Base-by-base conservation (phyloP, 192 early-diverging fungal species). In the Backusella mclennaniae region DNA sequence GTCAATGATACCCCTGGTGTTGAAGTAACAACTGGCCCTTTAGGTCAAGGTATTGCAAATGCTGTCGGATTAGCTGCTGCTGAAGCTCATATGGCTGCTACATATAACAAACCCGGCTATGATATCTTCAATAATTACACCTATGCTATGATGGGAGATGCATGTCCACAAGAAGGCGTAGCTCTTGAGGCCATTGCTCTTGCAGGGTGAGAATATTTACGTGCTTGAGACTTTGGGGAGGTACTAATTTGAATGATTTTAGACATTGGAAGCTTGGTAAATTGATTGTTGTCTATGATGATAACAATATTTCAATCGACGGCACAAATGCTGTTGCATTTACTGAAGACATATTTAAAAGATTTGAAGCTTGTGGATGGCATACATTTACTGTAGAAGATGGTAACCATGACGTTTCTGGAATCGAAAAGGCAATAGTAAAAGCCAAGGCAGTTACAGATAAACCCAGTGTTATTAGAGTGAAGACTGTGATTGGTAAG, bases 91-190 rank as follows among this genome's bases (percentile, higher is more conserved):
- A 78, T 96, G 75, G 94, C 92, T 33, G 95, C 98, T 41, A 93
- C 87, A 9, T 99, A 96, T 88, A 98, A 98, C 85, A 89, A 87
- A 74, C 94, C 95, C 23, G 93, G 89, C 42, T 97, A 87, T 89
- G 87, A 88, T 11, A 77, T 99, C 14, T 87, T 99, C 71, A 86
- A 93, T 81, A 96, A 97, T 87, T 83, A 92, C 74, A 94, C 93
- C 35, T 97, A 90, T 66, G 84, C 87, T 35, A 92, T 99, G 73
- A 73, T 88, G 35, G 98, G 98, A 63, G 98, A 99, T 85, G 98
- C 97, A 66, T 99, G 98, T 86, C 79, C 98, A 76, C 98, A 99
- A 87, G 98, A 99, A 86, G 98, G 98, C 88, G 93, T 99, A n/a
- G 82, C 92, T 35, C 91, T 93, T 21, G 98, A 99, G 82, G 94